Evolutionary conservation across 805 yeast genomes (phyloP).

Genomic region (Henningerozyma blattae): DNA sequence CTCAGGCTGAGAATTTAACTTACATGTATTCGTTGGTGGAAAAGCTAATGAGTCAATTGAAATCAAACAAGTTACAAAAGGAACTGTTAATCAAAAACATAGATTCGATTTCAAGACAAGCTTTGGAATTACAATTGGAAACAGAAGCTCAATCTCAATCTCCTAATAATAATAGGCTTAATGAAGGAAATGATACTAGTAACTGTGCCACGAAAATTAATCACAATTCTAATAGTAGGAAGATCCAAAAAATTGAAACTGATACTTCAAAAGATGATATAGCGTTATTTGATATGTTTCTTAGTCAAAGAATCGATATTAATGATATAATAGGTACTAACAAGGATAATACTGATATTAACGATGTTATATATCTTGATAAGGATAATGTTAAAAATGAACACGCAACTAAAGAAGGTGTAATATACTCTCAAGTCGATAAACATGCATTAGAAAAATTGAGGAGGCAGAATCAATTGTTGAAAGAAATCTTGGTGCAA

Average conservation of each 20-base stretch:
- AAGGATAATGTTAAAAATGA: neutral
- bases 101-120: neutral
- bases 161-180: too few relatives aligned
- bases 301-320: neutral
- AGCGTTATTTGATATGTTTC: neutral
- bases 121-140: neutral
- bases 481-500: conserved; percentile 1
- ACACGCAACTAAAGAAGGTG: too few relatives aligned
- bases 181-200: too few relatives aligned
- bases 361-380: neutral
- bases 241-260: neutral
- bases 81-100: neutral
- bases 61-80: neutral
- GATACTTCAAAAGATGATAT: neutral
- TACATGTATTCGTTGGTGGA: conserved; percentile 1
- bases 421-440: conserved; percentile 1
- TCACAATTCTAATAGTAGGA: too few relatives aligned
- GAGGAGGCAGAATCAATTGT: neutral
- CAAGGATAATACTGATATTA: neutral
- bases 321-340: neutral
- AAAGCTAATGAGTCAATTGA: neutral
- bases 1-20: conserved; percentile 3
- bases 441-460: neutral
- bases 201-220: too few relatives aligned
- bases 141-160: too few relatives aligned